Evolutionary conservation across 148 eudicot species (phyloP), one percentile per base, ranked within the genome.

Genomic region (Salicornia ramosissima): DNA sequence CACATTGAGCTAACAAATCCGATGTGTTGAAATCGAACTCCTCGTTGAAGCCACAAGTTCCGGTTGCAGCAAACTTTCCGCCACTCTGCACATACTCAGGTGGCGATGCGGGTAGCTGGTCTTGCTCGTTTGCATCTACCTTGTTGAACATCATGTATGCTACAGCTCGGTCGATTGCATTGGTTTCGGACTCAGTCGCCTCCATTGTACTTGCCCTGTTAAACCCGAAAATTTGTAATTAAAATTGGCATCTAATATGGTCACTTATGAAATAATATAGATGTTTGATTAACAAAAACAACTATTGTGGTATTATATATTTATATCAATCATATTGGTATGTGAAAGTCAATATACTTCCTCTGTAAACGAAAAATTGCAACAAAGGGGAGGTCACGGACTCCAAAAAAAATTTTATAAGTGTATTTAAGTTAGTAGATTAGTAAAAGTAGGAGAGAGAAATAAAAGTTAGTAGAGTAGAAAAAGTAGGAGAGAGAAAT

Each of bases 61-160:
- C 64, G 34, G 28, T 22, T 22, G 63, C 21, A n/a, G 22, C 80
- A 40, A 21, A 54, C 22, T 68, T 22, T 57, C 49, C 72, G 21
- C 74, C 69, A 19, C 16, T 29, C 18, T 71, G 75, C 71, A 77
- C 69, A 42, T 33, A 70, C 46, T 65, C 71, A 49, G 59, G n/a
- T 6, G 79, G 53, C 42, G 57, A 62, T 10, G 79, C 64, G 31
- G 83, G 71, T 12, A 54, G 57, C 28, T 34, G 74, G 33, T 85
- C 79, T 21, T 66, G 61, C 21, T 63, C 51, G 57, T 69, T 54
- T 15, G 43, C 70, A 54, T 84, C 75, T 31, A 71, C 77, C 76
- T 83, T 84, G 24, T 65, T 65, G 76, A 88, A 91, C 88, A 91
- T 78, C 45, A 91, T 86, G 73, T 80, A 79, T n/a, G 97, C 94